A percentile compares a stretch with the other conserved stretches of the same genome.
These are phyloP conservation scores for Aspergillus baeticus DNA, from an alignment of 495 filamentous ascomycete species.

Conservation along the genomic window DNA sequence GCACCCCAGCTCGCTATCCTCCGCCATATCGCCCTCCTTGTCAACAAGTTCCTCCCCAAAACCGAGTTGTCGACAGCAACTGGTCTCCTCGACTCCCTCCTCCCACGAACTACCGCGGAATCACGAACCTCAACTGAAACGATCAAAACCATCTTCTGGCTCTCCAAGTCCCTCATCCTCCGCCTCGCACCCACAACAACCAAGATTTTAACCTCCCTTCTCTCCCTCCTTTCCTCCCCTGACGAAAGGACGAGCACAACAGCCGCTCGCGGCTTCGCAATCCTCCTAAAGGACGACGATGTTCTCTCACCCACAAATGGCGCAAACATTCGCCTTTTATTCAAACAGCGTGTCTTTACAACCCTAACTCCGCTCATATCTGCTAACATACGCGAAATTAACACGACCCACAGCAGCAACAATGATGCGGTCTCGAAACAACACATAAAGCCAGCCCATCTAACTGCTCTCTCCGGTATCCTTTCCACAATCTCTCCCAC, in stretches of 20 bases:
- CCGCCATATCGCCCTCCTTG: constrained; percentile 60
- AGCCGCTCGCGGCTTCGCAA: constrained; percentile 57
- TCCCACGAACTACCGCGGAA: constrained; percentile 23
- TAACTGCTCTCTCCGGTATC: constrained; percentile 65
- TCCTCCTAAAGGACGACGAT: constrained; percentile 62
- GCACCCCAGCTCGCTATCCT: constrained; percentile 52
- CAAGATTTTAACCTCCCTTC: constrained; percentile 48
- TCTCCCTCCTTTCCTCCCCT: constrained; percentile 54
- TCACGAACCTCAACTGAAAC: constrained; percentile 21
- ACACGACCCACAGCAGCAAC: constrained; percentile 27
- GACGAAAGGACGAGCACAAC: constrained; percentile 41
- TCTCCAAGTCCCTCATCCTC: constrained; percentile 53
- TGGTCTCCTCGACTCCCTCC: constrained; percentile 32
- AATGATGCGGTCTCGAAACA: constrained; percentile 1
- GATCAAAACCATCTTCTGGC: constrained; percentile 51
- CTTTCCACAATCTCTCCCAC: constrained; percentile 58
- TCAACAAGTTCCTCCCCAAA: constrained; percentile 65
- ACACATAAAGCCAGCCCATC: constrained; percentile 58
- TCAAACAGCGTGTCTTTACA: constrained; percentile 64
- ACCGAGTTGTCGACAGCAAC: constrained; percentile 37
- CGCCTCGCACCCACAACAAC: constrained; percentile 47
- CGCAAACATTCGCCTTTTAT: constrained; percentile 61
- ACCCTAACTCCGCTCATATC: constrained; percentile 60
- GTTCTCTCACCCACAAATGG: constrained; percentile 64
- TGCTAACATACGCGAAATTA: constrained; percentile 50